Percentiles rank a stretch among this genome's conserved stretches.
phyloP scores from a whole-genome alignment of 2,329 filamentous ascomycete genomes.

The Cercospora berteroae region DNA sequence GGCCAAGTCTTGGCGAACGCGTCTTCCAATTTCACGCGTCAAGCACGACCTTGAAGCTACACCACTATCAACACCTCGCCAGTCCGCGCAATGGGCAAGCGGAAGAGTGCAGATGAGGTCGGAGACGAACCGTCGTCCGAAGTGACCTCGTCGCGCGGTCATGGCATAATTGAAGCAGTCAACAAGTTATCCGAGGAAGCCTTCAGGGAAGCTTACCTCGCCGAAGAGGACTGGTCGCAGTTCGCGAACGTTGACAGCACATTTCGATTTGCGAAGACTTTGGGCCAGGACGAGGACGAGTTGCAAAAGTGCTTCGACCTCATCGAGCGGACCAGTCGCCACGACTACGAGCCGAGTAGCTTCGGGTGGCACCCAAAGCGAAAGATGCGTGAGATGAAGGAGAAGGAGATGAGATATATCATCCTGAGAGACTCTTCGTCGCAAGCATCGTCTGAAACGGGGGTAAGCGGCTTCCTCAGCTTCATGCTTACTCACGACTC shows the following conservation, averaged over 20 bases:
- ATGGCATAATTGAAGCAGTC: slow-evolving; percentile 1
- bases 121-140: neutral
- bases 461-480: slow-evolving; percentile 51
- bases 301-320: slow-evolving; percentile 52
- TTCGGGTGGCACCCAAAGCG: slow-evolving; percentile 61
- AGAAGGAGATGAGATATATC: slow-evolving; percentile 66
- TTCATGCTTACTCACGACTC: slow-evolving; percentile 71
- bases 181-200: slow-evolving; percentile 5
- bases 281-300: slow-evolving; percentile 40
- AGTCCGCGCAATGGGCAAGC: slow-evolving; percentile 17
- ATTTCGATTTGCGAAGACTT: slow-evolving; percentile 4
- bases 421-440: slow-evolving; percentile 37
- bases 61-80: neutral
- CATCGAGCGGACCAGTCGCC: slow-evolving; percentile 62
- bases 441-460: neutral
- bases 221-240: neutral
- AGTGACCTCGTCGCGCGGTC: neutral
- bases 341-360: slow-evolving; percentile 62
- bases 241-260: neutral
- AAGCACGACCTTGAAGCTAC: neutral
- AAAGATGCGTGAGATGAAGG: slow-evolving; percentile 68
- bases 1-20: neutral
- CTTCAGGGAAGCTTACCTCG: neutral
- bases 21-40: neutral
- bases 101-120: slow-evolving; percentile 10